Conservation (phyloP, 352 stramenopile genomes). For the Thalassiosira delicatula region DNA sequence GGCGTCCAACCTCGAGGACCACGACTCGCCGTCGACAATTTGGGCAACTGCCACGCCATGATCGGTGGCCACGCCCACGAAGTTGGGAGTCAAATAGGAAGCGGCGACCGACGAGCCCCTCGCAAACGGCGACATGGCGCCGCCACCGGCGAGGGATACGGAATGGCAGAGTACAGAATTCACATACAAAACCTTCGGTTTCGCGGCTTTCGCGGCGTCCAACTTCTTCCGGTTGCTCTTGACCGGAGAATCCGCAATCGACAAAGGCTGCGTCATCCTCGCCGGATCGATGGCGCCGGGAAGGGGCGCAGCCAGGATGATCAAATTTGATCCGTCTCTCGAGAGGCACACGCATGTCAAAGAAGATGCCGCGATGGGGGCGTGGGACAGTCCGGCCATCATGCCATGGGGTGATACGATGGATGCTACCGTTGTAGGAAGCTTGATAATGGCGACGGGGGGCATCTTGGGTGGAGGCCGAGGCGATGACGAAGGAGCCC, state of each 20-base stretch:
- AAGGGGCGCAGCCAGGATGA: conserved; percentile 47
- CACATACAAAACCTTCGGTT: conserved; percentile 36
- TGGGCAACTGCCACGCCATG: conserved; percentile 39
- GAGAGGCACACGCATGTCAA: conserved; percentile 46
- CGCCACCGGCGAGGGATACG: conserved; percentile 22
- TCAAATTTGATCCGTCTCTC: conserved; percentile 47
- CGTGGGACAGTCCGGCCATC: conserved; percentile 37
- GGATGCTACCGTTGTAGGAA: conserved; percentile 38
- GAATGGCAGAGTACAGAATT: conserved; percentile 32
- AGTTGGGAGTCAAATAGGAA: conserved; percentile 42
- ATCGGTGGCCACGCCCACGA: conserved; percentile 43
- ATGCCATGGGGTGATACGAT: conserved; percentile 6
- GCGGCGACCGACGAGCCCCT: conserved; percentile 22
- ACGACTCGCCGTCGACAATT: conserved; percentile 27
- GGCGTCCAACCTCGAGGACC: conserved; percentile 15
- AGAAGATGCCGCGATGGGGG: conserved; percentile 29
- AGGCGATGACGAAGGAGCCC: conserved; percentile 4
- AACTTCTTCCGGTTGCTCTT: conserved; percentile 27
- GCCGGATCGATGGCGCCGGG: conserved; percentile 10
- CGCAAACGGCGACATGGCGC: background rate
- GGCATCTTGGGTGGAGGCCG: conserved; percentile 56
- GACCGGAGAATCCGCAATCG: conserved; percentile 2
- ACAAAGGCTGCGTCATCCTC: conserved; percentile 4
- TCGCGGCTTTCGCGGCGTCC: conserved; percentile 1
- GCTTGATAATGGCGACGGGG: conserved; percentile 45